A percentile compares a stretch with the other conserved stretches of the same genome.
Evolutionary conservation across 2,329 filamentous ascomycete species (phyloP).

Genomic region (Curvularia hawaiiensis): DNA sequence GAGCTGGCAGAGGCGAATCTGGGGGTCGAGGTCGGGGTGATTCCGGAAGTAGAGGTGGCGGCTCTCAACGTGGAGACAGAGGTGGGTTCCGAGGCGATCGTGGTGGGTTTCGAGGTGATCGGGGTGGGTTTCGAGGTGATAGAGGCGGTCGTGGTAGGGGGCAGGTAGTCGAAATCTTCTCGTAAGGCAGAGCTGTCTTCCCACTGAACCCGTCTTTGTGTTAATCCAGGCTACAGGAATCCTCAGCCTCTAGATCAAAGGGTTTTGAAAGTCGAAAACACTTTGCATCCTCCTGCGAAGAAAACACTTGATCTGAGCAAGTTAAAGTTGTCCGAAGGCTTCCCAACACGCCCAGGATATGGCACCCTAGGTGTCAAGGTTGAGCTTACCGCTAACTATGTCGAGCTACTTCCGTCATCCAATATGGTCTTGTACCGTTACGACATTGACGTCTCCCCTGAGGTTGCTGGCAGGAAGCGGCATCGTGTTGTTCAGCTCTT

Average conservation of each 20-base stretch:
- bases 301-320: constrained; percentile 16
- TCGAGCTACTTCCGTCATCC: constrained; percentile 22
- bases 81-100: neutral
- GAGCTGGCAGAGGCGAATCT: constrained; percentile 9
- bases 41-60: neutral
- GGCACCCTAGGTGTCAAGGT: constrained; percentile 22
- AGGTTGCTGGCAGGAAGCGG: constrained; percentile 21
- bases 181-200: constrained; percentile 7
- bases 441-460: constrained; percentile 16
- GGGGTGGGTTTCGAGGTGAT: neutral
- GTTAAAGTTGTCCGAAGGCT: constrained; percentile 14
- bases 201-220: neutral
- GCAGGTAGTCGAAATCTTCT: constrained; percentile 15
- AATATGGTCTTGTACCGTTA: constrained; percentile 23
- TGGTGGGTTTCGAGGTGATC: neutral
- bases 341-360: constrained; percentile 23
- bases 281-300: constrained; percentile 16
- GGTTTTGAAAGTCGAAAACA: constrained; percentile 17
- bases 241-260: constrained; percentile 9
- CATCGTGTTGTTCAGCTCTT: constrained; percentile 22
- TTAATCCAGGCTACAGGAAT: constrained; percentile 15
- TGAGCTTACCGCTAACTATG: constrained; percentile 26
- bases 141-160: constrained; percentile 2
- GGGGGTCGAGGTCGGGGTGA: constrained; percentile 8
- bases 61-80: neutral